Percentiles rank a stretch among this genome's conserved stretches.
Conservation (phyloP, 164 flowering plant genomes). For the Cinnamomum chago region DNA sequence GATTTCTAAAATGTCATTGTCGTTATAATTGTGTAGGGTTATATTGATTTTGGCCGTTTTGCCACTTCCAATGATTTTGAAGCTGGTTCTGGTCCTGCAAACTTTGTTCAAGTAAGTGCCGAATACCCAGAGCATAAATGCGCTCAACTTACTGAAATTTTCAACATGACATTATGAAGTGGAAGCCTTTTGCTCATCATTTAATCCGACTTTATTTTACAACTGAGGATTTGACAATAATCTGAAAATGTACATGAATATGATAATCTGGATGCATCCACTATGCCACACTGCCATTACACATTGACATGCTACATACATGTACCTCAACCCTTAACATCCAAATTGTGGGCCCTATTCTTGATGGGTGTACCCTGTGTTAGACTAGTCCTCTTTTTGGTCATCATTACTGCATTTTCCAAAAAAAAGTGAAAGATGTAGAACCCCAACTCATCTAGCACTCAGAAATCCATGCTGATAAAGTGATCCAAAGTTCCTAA, state of each 20-base stretch:
- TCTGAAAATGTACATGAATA: background rate
- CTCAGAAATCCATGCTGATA: background rate
- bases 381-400: background rate
- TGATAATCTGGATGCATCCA: background rate
- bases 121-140: background rate
- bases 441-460: too few relatives aligned
- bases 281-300: background rate
- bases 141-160: too few relatives aligned
- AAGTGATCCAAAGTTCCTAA: background rate
- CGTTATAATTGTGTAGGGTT: slow-evolving; percentile 56
- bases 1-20: background rate
- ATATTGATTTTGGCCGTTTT: slow-evolving; percentile 79
- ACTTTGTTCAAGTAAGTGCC: slow-evolving; percentile 78
- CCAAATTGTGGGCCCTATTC: background rate
- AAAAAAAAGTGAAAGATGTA: too few relatives aligned
- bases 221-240: background rate
- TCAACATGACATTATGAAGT: background rate
- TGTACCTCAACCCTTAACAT: too few relatives aligned
- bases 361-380: background rate
- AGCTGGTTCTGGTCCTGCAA: slow-evolving; percentile 56
- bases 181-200: background rate
- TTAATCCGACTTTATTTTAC: background rate
- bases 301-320: background rate
- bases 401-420: background rate
- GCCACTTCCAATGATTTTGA: slow-evolving; percentile 50